Evolutionary conservation across 768 basidiomycete species (phyloP).

Genomic region (Lyophyllum atratum): DNA sequence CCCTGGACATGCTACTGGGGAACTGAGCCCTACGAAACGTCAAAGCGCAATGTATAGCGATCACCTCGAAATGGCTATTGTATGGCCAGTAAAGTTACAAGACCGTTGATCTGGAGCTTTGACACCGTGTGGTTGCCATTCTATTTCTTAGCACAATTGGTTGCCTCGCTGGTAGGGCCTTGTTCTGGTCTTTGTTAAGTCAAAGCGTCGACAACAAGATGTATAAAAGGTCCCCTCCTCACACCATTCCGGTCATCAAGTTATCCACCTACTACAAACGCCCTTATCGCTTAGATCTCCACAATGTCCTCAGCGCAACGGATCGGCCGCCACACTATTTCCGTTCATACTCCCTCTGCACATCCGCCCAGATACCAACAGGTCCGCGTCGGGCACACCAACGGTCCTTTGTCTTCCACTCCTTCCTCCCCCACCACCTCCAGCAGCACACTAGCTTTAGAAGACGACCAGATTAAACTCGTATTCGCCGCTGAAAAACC

Average conservation of each 20-base stretch:
- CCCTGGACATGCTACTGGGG: not conserved
- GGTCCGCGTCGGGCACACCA: not conserved
- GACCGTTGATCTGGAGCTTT: not conserved
- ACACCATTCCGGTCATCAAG: not conserved
- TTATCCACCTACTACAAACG: not conserved
- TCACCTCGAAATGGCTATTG: not conserved
- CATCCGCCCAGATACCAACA: not conserved
- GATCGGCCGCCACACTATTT: not conserved
- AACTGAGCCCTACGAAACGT: not conserved
- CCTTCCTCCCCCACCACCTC: conserved; percentile 12
- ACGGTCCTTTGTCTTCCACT: not conserved
- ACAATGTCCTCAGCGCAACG: not conserved
- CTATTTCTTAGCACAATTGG: not conserved
- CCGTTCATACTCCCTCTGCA: not conserved
- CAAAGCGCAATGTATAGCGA: not conserved
- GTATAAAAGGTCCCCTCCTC: conserved; percentile 3
- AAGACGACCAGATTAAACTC: conserved; percentile 14
- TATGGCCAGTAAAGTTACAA: not conserved
- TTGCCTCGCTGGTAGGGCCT: not conserved
- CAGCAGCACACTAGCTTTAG: conserved; percentile 7
- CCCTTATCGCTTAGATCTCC: not conserved
- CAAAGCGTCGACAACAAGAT: conserved; percentile 1
- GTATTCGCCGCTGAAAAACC: conserved; percentile 11
- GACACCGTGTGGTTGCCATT: conserved; percentile 1
- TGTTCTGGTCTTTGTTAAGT: conserved; percentile 8